Evolutionary conservation across 1,284 basidiomycete species (phyloP).

Genomic region (Ustilago sp.): DNA sequence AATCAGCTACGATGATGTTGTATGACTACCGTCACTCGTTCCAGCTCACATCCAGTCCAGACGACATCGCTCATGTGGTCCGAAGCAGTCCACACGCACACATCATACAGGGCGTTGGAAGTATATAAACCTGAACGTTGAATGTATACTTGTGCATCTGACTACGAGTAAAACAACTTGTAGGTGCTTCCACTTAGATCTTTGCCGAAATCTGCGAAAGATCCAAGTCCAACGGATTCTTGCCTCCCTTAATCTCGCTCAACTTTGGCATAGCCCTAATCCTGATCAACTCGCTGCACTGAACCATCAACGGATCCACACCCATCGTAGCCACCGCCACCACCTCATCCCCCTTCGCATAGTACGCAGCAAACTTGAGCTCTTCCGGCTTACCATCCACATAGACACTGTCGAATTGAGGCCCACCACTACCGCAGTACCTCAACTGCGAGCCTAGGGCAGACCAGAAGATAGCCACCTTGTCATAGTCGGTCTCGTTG

Average conservation of each 20-base stretch:
- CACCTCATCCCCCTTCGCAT: constrained; percentile 80
- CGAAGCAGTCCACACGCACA: too few species aligned
- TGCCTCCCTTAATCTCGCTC: constrained; percentile 77
- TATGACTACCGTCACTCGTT: too few species aligned
- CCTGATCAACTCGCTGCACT: constrained; percentile 83
- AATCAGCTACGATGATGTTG: too few species aligned
- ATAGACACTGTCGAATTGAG: constrained; percentile 78
- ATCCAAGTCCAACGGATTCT: constrained; percentile 59
- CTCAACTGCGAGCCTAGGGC: constrained; percentile 81
- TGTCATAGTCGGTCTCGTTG: constrained; percentile 73
- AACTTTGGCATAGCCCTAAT: constrained; percentile 84
- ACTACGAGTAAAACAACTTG: not conserved
- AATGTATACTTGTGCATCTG: not conserved
- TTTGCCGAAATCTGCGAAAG: constrained; percentile 32
- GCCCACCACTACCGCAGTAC: constrained; percentile 80
- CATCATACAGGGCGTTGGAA: too few species aligned
- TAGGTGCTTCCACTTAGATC: constrained; percentile 17
- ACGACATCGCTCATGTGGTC: not conserved
- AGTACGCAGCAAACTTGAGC: constrained; percentile 78
- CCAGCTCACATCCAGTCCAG: too few species aligned
- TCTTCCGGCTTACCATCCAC: constrained; percentile 82
- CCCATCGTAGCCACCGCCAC: constrained; percentile 88
- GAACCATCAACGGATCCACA: constrained; percentile 82
- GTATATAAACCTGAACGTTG: too few species aligned
- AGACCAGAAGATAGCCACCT: constrained; percentile 88